Percentiles rank a stretch among this genome's conserved stretches.
Evolutionary conservation across 202 grass and related monocot species (phyloP).

Genomic region (Hordeum pubiflorum): DNA sequence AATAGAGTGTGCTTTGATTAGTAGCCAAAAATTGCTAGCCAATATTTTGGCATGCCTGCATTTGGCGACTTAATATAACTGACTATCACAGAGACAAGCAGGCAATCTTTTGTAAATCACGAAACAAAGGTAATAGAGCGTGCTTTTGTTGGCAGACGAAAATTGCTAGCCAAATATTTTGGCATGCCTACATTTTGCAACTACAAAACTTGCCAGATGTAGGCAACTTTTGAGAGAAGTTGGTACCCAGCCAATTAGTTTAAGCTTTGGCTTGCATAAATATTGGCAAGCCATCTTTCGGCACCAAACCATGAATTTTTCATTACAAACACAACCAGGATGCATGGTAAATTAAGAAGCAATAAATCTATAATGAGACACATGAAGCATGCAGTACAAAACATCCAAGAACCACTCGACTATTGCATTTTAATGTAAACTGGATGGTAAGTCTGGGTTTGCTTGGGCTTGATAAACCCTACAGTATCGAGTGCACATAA

Average conservation of each 20-base stretch:
- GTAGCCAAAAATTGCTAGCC: not conserved
- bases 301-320: too few relatives aligned
- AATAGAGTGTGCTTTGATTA: not conserved
- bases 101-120: not conserved
- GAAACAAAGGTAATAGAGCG: not conserved
- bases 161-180: not conserved
- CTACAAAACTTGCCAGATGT: not conserved
- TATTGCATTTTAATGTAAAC: not conserved
- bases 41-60: not conserved
- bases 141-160: not conserved
- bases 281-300: too few relatives aligned
- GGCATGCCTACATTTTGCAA: not conserved
- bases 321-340: not conserved
- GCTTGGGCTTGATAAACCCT: not conserved
- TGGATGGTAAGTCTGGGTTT: not conserved
- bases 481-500: not conserved
- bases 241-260: too few relatives aligned
- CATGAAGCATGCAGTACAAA: not conserved
- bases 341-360: too few relatives aligned
- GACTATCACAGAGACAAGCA: not conserved
- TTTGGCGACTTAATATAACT: not conserved
- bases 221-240: not conserved
- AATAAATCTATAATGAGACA: too few relatives aligned
- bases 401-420: not conserved
- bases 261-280: too few relatives aligned